Conservation (phyloP, 1,284 basidiomycete species). For the Tilletia horrida region DNA sequence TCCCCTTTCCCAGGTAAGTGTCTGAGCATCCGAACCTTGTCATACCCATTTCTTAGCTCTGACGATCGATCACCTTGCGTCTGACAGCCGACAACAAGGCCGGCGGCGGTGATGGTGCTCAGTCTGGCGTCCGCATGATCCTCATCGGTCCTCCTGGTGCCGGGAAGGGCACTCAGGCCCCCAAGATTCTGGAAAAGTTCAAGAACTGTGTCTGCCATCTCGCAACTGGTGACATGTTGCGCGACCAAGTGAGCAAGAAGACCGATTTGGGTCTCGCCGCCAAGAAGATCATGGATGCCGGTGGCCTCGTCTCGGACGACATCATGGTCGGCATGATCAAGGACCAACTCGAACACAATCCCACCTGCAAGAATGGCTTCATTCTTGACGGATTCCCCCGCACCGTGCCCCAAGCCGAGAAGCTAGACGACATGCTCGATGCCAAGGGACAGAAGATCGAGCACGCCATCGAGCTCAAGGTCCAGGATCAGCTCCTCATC, state of each 20-base stretch:
- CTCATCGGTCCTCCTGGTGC: constrained; percentile 94
- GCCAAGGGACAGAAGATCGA: constrained; percentile 76
- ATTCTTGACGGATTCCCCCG: constrained; percentile 98
- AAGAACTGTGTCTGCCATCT: constrained; percentile 83
- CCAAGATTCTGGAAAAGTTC: constrained; percentile 84
- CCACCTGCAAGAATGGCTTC: constrained; percentile 73
- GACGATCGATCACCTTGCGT: not conserved
- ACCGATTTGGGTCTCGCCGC: constrained; percentile 84
- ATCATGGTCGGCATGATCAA: constrained; percentile 98
- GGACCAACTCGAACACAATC: constrained; percentile 90
- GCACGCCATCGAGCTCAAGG: constrained; percentile 84
- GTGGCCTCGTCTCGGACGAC: constrained; percentile 88
- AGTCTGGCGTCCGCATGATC: constrained; percentile 66
- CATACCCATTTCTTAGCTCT: not conserved
- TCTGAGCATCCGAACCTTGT: not conserved
- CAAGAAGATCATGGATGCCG: constrained; percentile 94
- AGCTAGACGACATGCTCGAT: constrained; percentile 86
- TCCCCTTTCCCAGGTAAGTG: constrained; percentile 11
- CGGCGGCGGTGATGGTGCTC: constrained; percentile 14
- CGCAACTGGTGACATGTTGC: constrained; percentile 96
- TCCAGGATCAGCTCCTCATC: constrained; percentile 91
- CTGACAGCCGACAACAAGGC: not conserved
- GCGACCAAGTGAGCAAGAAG: constrained; percentile 84
- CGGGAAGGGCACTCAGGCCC: constrained; percentile 98
- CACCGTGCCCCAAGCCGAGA: constrained; percentile 94